These are phyloP conservation scores for Mycena latifolia DNA, from an alignment of 768 basidiomycete species.

Conservation along the genomic window DNA sequence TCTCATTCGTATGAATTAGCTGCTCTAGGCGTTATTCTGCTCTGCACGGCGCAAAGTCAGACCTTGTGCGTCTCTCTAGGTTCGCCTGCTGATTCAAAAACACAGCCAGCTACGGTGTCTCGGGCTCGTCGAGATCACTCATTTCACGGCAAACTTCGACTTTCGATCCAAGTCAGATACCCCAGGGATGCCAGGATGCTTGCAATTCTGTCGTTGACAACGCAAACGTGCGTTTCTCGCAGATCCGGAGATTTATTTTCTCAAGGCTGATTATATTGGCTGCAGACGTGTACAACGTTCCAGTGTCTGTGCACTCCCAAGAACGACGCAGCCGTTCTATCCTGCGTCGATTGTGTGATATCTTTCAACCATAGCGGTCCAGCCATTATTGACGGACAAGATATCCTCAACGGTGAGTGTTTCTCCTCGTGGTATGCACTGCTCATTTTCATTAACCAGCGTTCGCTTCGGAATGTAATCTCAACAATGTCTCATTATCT, in stretches of 20 bases:
- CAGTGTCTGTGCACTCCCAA: conserved; percentile 43
- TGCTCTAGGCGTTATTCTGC: background rate
- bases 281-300: conserved; percentile 47
- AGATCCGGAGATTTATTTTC: background rate
- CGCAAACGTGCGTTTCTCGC: conserved; percentile 22
- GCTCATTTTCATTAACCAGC: background rate
- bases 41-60: background rate
- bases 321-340: conserved; percentile 40
- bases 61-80: background rate
- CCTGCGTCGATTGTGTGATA: conserved; percentile 48
- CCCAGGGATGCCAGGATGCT: conserved; percentile 1
- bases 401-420: conserved; percentile 43
- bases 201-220: conserved; percentile 22
- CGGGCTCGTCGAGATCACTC: background rate
- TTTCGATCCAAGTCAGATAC: conserved; percentile 32
- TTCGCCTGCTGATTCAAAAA: background rate
- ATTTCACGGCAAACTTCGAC: conserved; percentile 16
- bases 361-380: conserved; percentile 28
- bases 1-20: background rate
- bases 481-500: conserved; percentile 22
- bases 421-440: background rate
- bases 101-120: background rate
- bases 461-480: conserved; percentile 23
- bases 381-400: conserved; percentile 36
- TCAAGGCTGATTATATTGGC: conserved; percentile 37